Conservation (phyloP, 2,329 filamentous ascomycete genomes). For the Trichothecium roseum region DNA sequence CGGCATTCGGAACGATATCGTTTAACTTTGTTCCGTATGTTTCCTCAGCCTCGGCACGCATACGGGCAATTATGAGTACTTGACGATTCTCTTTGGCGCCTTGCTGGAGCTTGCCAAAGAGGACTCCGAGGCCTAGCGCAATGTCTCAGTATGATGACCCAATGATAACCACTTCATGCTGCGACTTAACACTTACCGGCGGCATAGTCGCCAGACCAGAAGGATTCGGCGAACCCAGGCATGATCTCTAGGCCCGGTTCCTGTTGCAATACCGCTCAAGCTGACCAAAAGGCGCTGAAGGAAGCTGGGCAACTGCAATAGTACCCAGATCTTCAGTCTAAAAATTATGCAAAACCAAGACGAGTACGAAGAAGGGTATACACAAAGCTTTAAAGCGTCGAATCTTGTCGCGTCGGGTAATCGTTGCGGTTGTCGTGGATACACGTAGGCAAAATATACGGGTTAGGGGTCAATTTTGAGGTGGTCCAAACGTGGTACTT, state of each 20-base stretch:
- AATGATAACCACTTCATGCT: not conserved
- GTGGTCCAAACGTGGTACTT: too few relatives aligned
- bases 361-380: too few relatives aligned
- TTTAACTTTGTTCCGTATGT: slow-evolving; percentile 70
- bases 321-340: too few relatives aligned
- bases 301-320: too few relatives aligned
- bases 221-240: slow-evolving; percentile 88
- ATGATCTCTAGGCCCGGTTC: slow-evolving; percentile 36
- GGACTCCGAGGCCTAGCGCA: slow-evolving; percentile 64
- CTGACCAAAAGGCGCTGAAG: too few relatives aligned
- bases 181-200: slow-evolving; percentile 49
- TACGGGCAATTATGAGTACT: slow-evolving; percentile 77
- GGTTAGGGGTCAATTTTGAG: too few relatives aligned
- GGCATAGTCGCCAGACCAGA: slow-evolving; percentile 97
- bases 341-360: too few relatives aligned
- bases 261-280: too few relatives aligned
- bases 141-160: not conserved
- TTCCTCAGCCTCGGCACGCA: slow-evolving; percentile 95
- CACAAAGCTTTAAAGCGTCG: too few relatives aligned
- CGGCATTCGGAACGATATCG: slow-evolving; percentile 72
- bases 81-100: slow-evolving; percentile 93
- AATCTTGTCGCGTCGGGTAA: too few relatives aligned
- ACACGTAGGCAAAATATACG: too few relatives aligned
- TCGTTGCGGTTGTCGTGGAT: too few relatives aligned
- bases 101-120: slow-evolving; percentile 95